phyloP scores from a whole-genome alignment of 768 basidiomycete genomes.

The Leccinum barrowsii region DNA sequence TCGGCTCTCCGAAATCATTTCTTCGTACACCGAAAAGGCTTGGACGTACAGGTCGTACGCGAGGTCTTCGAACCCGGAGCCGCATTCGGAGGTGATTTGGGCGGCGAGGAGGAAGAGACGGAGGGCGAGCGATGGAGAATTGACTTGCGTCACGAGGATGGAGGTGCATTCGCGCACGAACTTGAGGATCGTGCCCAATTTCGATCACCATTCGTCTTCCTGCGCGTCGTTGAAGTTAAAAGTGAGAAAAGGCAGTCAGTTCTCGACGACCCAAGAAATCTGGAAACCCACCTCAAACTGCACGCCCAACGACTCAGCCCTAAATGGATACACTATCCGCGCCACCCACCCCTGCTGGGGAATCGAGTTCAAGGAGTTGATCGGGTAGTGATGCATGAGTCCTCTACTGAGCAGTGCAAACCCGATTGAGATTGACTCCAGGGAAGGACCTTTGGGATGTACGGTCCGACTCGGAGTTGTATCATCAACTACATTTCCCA shows the following conservation, averaged over 20 bases:
- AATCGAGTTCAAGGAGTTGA: slow-evolving; percentile 47
- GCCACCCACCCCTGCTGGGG: slow-evolving; percentile 99
- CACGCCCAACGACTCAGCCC: slow-evolving; percentile 56
- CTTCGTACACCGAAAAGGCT: slow-evolving; percentile 97
- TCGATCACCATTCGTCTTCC: slow-evolving; percentile 85
- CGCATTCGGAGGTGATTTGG: slow-evolving; percentile 22
- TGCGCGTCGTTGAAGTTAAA: slow-evolving; percentile 23
- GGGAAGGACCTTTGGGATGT: slow-evolving; percentile 12
- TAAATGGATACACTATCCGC: slow-evolving; percentile 25
- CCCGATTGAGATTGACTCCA: too few species aligned
- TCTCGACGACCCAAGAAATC: too few species aligned
- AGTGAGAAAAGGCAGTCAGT: background rate
- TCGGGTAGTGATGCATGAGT: slow-evolving; percentile 21
- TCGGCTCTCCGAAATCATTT: slow-evolving; percentile 91
- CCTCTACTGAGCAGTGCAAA: background rate
- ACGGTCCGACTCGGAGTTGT: too few species aligned
- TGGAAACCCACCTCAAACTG: slow-evolving; percentile 72
- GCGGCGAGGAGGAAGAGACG: too few species aligned
- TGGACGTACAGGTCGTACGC: slow-evolving; percentile 98
- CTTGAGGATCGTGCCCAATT: slow-evolving; percentile 73
- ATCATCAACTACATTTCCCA: too few species aligned
- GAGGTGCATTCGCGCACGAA: slow-evolving; percentile 94
- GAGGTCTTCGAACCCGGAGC: slow-evolving; percentile 90
- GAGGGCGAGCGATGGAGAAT: slow-evolving; percentile 66
- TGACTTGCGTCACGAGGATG: slow-evolving; percentile 84